Percentiles rank a stretch among this genome's conserved stretches.
Evolutionary conservation across 2,329 filamentous ascomycete species (phyloP).

Genomic region (Aspergillus floridensis): DNA sequence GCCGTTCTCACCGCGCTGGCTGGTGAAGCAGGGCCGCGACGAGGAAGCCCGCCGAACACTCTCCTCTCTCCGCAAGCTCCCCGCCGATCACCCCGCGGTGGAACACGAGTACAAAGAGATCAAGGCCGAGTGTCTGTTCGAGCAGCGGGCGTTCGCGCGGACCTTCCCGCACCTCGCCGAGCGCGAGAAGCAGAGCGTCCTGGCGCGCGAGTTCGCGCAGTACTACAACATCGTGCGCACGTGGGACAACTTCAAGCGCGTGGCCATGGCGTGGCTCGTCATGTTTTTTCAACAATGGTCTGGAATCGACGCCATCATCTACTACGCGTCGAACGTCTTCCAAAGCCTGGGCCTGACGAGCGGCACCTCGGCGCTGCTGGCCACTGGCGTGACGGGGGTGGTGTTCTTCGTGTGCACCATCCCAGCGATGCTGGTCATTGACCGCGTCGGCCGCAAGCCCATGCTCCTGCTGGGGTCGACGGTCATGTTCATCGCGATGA

Average conservation of each 20-base stretch:
- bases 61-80: conserved; percentile 27
- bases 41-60: conserved; percentile 39
- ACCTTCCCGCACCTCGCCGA: conserved; percentile 44
- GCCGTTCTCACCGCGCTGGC: conserved; percentile 57
- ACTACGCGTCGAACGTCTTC: conserved; percentile 41
- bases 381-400: conserved; percentile 35
- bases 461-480: conserved; percentile 27
- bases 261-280: conserved; percentile 44
- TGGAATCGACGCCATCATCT: conserved; percentile 47
- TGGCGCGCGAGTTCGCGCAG: conserved; percentile 49
- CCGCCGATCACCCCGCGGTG: conserved; percentile 39
- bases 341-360: conserved; percentile 34
- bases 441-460: conserved; percentile 30
- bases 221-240: conserved; percentile 50
- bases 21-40: conserved; percentile 48
- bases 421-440: conserved; percentile 31
- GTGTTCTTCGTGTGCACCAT: conserved; percentile 34
- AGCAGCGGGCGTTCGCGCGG: conserved; percentile 43
- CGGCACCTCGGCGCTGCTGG: conserved; percentile 32
- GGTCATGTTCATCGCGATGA: conserved; percentile 26
- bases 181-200: conserved; percentile 40
- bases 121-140: conserved; percentile 47
- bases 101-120: conserved; percentile 50
- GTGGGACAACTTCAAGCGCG: conserved; percentile 47
- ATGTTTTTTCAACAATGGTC: conserved; percentile 53